Evolutionary conservation across 2,329 filamentous ascomycete genomes (phyloP), one percentile per base, ranked within the genome.

Genomic region (Sodiomyces alkalinus): DNA sequence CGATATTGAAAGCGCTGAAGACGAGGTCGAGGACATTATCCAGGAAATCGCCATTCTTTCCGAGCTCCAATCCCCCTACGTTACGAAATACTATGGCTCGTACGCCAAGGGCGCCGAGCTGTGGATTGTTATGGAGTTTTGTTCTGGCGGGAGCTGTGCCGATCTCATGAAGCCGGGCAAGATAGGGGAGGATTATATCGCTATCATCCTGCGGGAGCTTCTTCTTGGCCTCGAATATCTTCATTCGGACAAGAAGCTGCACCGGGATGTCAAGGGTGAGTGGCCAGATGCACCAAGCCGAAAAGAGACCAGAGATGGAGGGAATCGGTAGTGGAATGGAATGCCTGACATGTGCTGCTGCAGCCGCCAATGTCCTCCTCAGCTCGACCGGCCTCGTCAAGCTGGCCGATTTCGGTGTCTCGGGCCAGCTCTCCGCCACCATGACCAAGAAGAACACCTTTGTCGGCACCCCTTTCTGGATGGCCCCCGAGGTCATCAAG

Each of bases 371-470:
- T 45, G 76, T 98, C 17, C 63, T 98, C 19, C 68, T 98, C 5
- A 77, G 80, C 35, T 74, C 83, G 27, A 92, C 80, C 47, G 90
- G 90, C 3, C 90, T 96, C 56, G 87, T 98, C 42, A 98, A 98
- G 53, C 64, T 96, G 32, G 87, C 87, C 10, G 87, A 98, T 51
- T 98, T 98, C 56, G 87, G 87, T 33, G 90, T 98, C 6, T 94
- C 87, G 1, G 87, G 87, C 17, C 90, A 96, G 55, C 67, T 96
- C 14, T 92, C 87, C 7, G 87, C 87, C 6, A 98, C 87, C 27
- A 96, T 96, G 86, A 94, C 87, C 37, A 96, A 96, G 65, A 96
- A 96, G 60, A 96, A 96, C 49, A 96, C 87, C 0, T 98, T 96
- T 51, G 87, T 98, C 18, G 90, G 90, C 19, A 96, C 87, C 0